Conservation (phyloP, 2,329 filamentous ascomycete genomes). For the Leptographium lundbergii region DNA sequence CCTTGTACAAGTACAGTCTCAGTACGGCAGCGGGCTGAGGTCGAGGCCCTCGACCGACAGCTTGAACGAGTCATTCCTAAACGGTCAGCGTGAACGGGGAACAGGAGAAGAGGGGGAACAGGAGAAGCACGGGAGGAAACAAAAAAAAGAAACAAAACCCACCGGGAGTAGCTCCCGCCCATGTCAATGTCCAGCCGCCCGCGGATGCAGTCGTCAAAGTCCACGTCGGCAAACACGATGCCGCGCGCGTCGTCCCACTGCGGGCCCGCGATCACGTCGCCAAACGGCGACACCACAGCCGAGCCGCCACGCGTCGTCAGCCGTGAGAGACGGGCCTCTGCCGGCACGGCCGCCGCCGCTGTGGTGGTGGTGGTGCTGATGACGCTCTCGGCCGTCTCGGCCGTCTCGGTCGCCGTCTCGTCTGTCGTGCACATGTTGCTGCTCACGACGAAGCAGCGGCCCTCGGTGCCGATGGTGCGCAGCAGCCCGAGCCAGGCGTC, state of each 20-base stretch:
- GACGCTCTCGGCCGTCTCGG: too few relatives aligned
- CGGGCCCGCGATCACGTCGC: constrained; percentile 67
- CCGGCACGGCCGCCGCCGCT: not conserved
- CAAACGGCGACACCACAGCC: constrained; percentile 66
- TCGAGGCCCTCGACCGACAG: constrained; percentile 47
- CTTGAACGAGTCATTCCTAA: constrained; percentile 48
- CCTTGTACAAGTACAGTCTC: too few relatives aligned
- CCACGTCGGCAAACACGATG: constrained; percentile 59
- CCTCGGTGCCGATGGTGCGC: constrained; percentile 69
- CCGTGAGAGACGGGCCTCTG: not conserved
- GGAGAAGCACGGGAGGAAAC: too few relatives aligned
- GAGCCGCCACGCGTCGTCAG: constrained; percentile 55
- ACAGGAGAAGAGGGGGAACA: too few relatives aligned
- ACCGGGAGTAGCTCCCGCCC: constrained; percentile 73
- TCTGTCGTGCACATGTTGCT: constrained; percentile 66
- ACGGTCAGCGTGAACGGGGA: not conserved
- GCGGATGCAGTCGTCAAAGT: constrained; percentile 77
- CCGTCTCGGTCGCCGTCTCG: constrained; percentile 27
- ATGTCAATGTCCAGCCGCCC: constrained; percentile 75
- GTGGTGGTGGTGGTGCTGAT: not conserved
- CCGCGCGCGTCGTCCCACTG: constrained; percentile 68
- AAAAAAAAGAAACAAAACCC: constrained; percentile 27
- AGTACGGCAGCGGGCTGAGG: constrained; percentile 43
- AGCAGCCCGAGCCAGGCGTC: constrained; percentile 76
- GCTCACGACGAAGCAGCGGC: constrained; percentile 72